A percentile compares a stretch with the other conserved stretches of the same genome.
Evolutionary conservation across 2,329 filamentous ascomycete species (phyloP).

Genomic region (Neodidymelliopsis sp.): DNA sequence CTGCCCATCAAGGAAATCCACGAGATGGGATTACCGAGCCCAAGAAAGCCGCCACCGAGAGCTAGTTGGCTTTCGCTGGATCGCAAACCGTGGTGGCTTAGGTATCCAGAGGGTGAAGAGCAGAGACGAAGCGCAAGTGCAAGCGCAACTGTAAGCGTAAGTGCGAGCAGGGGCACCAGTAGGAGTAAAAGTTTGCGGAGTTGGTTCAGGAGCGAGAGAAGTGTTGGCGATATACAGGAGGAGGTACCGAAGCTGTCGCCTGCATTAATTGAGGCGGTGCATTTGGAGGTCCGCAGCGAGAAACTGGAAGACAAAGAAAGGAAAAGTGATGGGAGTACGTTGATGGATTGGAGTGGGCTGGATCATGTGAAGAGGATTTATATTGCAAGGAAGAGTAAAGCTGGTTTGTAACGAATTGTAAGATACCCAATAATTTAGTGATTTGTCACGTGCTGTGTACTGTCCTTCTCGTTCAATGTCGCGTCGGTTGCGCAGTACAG

Average conservation of each 20-base stretch:
- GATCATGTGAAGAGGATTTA: slow-evolving; percentile 18
- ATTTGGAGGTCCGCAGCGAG: not conserved
- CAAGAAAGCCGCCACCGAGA: slow-evolving; percentile 1
- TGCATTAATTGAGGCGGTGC: not conserved
- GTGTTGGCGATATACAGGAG: not conserved
- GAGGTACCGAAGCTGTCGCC: not conserved
- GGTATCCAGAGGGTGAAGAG: not conserved
- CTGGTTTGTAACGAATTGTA: slow-evolving; percentile 2
- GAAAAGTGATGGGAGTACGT: slow-evolving; percentile 6
- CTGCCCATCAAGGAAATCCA: slow-evolving; percentile 10
- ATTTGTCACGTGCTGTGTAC: not conserved
- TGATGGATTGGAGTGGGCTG: slow-evolving; percentile 16
- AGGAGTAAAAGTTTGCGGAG: slow-evolving; percentile 5
- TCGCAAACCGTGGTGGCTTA: slow-evolving; percentile 12
- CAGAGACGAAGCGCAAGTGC: not conserved
- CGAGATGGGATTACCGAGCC: slow-evolving; percentile 16
- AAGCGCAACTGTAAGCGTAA: too few species aligned
- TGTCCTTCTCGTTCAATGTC: not conserved
- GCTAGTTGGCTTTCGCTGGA: slow-evolving; percentile 10
- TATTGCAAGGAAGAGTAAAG: slow-evolving; percentile 9
- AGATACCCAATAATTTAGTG: not conserved
- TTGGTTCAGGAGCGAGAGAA: slow-evolving; percentile 12
- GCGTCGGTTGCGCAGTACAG: too few species aligned
- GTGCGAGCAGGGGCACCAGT: too few species aligned
- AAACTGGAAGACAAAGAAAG: not conserved